Evolutionary conservation across 495 filamentous ascomycete genomes (phyloP).

Genomic region (Chaetomidium leptoderma): DNA sequence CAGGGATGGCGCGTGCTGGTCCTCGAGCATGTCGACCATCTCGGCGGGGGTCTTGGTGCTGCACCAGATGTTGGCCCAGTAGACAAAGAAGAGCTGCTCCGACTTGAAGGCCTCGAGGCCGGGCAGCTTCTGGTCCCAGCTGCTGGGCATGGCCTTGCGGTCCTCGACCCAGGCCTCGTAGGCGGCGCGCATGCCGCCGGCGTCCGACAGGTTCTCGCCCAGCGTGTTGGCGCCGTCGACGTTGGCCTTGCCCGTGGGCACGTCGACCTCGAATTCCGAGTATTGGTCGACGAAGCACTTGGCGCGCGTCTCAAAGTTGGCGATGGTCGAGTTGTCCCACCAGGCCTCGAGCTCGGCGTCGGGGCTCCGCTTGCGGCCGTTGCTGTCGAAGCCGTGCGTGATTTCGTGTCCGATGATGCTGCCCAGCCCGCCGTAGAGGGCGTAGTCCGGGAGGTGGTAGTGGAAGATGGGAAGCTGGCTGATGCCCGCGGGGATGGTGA

Average conservation of each 20-base stretch:
- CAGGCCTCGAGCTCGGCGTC: slow-evolving; percentile 63
- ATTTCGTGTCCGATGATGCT: slow-evolving; percentile 52
- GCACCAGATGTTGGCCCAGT: slow-evolving; percentile 66
- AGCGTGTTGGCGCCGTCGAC: slow-evolving; percentile 66
- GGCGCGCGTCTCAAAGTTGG: slow-evolving; percentile 57
- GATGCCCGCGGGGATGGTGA: slow-evolving; percentile 69
- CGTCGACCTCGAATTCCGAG: slow-evolving; percentile 56
- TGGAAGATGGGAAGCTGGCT: slow-evolving; percentile 69
- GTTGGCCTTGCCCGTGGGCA: slow-evolving; percentile 53
- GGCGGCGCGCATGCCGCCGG: slow-evolving; percentile 61
- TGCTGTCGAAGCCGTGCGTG: slow-evolving; percentile 69
- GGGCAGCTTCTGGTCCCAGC: slow-evolving; percentile 52
- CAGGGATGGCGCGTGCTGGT: slow-evolving; percentile 61
- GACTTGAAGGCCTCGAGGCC: slow-evolving; percentile 62
- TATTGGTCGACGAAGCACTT: slow-evolving; percentile 72
- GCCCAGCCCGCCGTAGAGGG: slow-evolving; percentile 63
- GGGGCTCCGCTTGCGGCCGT: slow-evolving; percentile 63
- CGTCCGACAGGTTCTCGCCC: slow-evolving; percentile 75
- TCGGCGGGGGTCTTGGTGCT: slow-evolving; percentile 56
- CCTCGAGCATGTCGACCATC: slow-evolving; percentile 54
- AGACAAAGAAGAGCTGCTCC: slow-evolving; percentile 70
- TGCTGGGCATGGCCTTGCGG: slow-evolving; percentile 37
- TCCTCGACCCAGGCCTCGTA: slow-evolving; percentile 56
- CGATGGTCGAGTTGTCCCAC: slow-evolving; percentile 60
- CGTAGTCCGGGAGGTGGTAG: slow-evolving; percentile 56